Percentiles rank a stretch among this genome's conserved stretches.
Evolutionary conservation across 1,284 basidiomycete genomes (phyloP).

Genomic region (Irpex sp.): DNA sequence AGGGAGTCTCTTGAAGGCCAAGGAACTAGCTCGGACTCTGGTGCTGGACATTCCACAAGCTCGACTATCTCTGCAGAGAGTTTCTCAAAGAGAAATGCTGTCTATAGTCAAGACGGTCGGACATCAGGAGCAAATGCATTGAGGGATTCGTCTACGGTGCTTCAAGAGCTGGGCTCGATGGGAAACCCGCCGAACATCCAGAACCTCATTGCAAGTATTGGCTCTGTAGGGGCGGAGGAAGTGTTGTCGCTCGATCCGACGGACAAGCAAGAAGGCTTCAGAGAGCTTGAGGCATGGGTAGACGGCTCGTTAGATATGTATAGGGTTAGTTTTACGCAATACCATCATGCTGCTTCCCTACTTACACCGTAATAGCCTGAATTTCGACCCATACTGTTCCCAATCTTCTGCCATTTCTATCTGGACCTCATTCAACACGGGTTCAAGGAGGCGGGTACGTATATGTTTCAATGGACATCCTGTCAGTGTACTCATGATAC

Average conservation of each 20-base stretch:
- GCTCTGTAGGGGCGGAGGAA: slow-evolving; percentile 77
- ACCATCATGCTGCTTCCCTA: neutral
- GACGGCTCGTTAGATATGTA: slow-evolving; percentile 89
- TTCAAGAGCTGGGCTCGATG: slow-evolving; percentile 63
- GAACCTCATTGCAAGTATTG: slow-evolving; percentile 71
- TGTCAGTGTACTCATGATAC: neutral
- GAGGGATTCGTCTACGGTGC: slow-evolving; percentile 60
- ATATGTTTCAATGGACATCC: neutral
- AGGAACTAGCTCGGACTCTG: slow-evolving; percentile 51
- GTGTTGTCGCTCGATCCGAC: slow-evolving; percentile 82
- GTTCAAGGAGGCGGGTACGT: slow-evolving; percentile 83
- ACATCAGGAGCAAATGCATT: slow-evolving; percentile 62
- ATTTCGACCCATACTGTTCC: slow-evolving; percentile 89
- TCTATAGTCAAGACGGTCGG: slow-evolving; percentile 62
- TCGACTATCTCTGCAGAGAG: slow-evolving; percentile 53
- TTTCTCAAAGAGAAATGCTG: slow-evolving; percentile 60
- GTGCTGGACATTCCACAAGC: slow-evolving; percentile 36
- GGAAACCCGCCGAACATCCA: slow-evolving; percentile 68
- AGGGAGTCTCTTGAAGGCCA: slow-evolving; percentile 63
- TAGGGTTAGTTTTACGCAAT: slow-evolving; percentile 42
- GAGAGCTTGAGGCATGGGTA: slow-evolving; percentile 91
- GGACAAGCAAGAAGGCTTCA: slow-evolving; percentile 86
- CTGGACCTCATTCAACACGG: slow-evolving; percentile 91
- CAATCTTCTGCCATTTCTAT: slow-evolving; percentile 97
- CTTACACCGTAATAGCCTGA: slow-evolving; percentile 63